These are phyloP conservation scores for Larix sibirica DNA, from an alignment of 83 land plant genomes.

Conservation along the genomic window DNA sequence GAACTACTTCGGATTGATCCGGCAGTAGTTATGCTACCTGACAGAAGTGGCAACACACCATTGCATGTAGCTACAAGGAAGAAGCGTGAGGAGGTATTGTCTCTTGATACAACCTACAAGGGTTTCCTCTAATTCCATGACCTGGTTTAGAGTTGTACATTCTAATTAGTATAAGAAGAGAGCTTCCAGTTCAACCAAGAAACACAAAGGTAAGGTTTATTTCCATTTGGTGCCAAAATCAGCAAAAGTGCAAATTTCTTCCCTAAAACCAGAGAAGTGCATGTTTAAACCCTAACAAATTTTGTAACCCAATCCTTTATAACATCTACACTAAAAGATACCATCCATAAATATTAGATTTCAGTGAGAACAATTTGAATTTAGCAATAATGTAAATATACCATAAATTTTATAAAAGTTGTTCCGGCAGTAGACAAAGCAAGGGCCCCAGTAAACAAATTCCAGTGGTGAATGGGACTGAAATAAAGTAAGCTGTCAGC, in stretches of 20 bases:
- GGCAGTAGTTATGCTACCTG: constrained; percentile 69
- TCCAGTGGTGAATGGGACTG: no score
- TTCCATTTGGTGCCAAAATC: neutral
- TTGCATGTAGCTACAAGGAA: constrained; percentile 71
- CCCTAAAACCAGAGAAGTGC: neutral
- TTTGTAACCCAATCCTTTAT: neutral
- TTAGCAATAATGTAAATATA: neutral
- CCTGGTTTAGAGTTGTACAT: neutral
- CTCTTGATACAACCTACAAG: neutral
- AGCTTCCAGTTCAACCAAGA: neutral
- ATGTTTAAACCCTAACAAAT: neutral
- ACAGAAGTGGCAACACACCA: constrained; percentile 64
- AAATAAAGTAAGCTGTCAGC: no score
- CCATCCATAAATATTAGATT: neutral
- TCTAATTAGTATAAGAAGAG: neutral
- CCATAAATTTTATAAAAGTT: neutral
- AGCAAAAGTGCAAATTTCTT: neutral
- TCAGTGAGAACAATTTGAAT: neutral
- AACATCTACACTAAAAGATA: neutral
- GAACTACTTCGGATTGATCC: constrained; percentile 58
- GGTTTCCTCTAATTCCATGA: neutral
- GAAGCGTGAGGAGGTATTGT: constrained; percentile 58
- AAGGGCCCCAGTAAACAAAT: no score
- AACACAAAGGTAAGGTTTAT: neutral
- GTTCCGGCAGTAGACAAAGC: no score